A percentile compares a stretch with the other conserved stretches of the same genome.
Evolutionary conservation across 805 yeast genomes (phyloP).

Genomic region (Candida koratica): DNA sequence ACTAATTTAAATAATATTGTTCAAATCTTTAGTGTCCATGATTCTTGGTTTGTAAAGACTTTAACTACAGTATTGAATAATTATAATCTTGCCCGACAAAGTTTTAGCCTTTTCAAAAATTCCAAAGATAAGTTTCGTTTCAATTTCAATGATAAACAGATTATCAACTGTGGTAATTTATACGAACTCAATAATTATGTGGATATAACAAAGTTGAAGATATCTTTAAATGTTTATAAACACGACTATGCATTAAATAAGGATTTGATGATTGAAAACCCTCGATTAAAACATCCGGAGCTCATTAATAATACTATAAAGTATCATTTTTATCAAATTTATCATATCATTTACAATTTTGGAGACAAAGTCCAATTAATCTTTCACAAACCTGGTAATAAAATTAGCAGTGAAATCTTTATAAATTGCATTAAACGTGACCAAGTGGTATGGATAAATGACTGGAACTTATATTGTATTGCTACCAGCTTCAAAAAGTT

Average conservation of each 20-base stretch:
- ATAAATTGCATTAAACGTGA: constrained; percentile 49
- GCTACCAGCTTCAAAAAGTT: constrained; percentile 44
- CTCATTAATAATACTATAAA: constrained; percentile 9
- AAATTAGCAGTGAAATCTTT: constrained; percentile 41
- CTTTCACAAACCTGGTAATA: constrained; percentile 57
- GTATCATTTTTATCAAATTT: constrained; percentile 47
- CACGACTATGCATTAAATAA: constrained; percentile 51
- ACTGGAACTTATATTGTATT: constrained; percentile 54
- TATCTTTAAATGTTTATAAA: constrained; percentile 70
- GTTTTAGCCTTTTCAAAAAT: constrained; percentile 16
- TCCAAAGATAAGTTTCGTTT: background rate
- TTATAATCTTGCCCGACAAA: constrained; percentile 40
- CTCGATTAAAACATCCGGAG: constrained; percentile 4
- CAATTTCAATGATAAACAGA: constrained; percentile 1
- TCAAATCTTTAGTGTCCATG: constrained; percentile 79
- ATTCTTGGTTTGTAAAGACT: constrained; percentile 82
- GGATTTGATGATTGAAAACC: background rate
- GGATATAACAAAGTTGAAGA: constrained; percentile 73
- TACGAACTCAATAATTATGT: constrained; percentile 55
- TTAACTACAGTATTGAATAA: constrained; percentile 67
- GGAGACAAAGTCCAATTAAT: constrained; percentile 43
- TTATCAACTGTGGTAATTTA: constrained; percentile 46
- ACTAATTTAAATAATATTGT: constrained; percentile 47
- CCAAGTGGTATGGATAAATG: constrained; percentile 51
- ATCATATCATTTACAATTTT: constrained; percentile 44